Base-by-base conservation (phyloP, 106 monocot species). In the Dendrobium chrysotoxum region DNA sequence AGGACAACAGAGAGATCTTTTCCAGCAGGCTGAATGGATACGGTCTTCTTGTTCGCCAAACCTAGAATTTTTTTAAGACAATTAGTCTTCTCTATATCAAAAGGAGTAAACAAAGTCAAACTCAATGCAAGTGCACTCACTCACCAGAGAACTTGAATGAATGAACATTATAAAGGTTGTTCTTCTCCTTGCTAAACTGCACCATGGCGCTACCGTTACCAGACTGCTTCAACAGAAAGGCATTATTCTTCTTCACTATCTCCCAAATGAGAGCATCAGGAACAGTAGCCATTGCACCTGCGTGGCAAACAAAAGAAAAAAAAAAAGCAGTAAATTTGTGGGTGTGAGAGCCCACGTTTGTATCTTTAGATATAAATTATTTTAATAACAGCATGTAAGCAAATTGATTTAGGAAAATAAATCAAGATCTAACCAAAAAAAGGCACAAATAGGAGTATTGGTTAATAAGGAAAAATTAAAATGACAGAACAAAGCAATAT, bases 121-220 rank as follows among this genome's bases (percentile, higher is more conserved):
- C 20, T 7, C 5, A 42, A 20, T 74, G 20, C 74, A 40, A 70
- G 42, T 13, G 45, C 25, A 58, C 11, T 7, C 25, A 58, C 46
- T 67, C 57, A 93, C 93, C 93, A 41, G 93, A 93, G 84, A 80
- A 73, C 80, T 93, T 93, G 86, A 80, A 91, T 50, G 93, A 93
- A 82, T 90, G 78, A 78, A 91, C 74, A 45, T 93, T 93, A 86
- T 82, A 91, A 38, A 93, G 90, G 57, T 91, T 91, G 88, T 91
- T 93, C 25, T 77, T 80, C 82, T 93, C 93, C 78, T 83, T 93
- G 89, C 87, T 88, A 82, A 90, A 93, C 84, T 93, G 90, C 74
- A 93, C 87, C 85, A 64, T 89, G 78, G 88, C 87, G 42, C 80
- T 90, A 74, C 93, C 80, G 44, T 87, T 93, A 0, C 93, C 93